A percentile compares a stretch with the other conserved stretches of the same genome.
Conservation (phyloP, 2,329 filamentous ascomycete genomes). For the Xylariaceae sp. region DNA sequence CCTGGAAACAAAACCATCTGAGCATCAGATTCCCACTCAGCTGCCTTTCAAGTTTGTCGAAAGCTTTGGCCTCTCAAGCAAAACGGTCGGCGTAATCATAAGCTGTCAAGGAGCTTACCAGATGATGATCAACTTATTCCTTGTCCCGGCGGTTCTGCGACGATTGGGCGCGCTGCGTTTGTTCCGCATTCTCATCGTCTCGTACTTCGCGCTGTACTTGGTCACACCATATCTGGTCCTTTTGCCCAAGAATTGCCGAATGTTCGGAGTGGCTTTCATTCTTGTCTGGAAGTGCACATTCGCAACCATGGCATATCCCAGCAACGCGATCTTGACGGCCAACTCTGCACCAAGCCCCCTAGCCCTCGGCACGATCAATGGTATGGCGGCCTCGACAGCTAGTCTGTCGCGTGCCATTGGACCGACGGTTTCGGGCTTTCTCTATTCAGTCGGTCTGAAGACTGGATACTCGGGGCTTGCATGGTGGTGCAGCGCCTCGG, state of each 20-base stretch:
- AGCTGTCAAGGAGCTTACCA: slow-evolving; percentile 87
- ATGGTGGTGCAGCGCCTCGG: slow-evolving; percentile 85
- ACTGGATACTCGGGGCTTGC: slow-evolving; percentile 81
- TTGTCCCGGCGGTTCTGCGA: slow-evolving; percentile 75
- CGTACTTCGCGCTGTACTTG: slow-evolving; percentile 86
- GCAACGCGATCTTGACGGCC: slow-evolving; percentile 81
- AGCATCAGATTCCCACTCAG: slow-evolving; percentile 43
- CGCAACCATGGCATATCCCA: slow-evolving; percentile 85
- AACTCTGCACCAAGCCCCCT: slow-evolving; percentile 82
- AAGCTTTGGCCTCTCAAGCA: slow-evolving; percentile 78
- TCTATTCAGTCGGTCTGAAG: slow-evolving; percentile 76
- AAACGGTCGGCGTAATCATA: slow-evolving; percentile 82
- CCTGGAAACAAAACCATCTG: slow-evolving; percentile 62
- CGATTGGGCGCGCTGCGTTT: slow-evolving; percentile 74
- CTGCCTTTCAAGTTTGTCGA: slow-evolving; percentile 87
- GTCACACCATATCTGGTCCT: slow-evolving; percentile 85
- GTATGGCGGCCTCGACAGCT: slow-evolving; percentile 84
- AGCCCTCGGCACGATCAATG: slow-evolving; percentile 88
- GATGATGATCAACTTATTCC: slow-evolving; percentile 76
- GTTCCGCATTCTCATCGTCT: slow-evolving; percentile 75
- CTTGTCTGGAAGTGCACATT: slow-evolving; percentile 92
- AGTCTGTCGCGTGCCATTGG: slow-evolving; percentile 85
- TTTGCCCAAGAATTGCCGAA: slow-evolving; percentile 66
- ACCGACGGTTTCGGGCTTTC: slow-evolving; percentile 78
- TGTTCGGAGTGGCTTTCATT: slow-evolving; percentile 70